These are phyloP conservation scores for Venturiaceae sp. DNA, from an alignment of 2,329 filamentous ascomycete genomes.

Conservation along the genomic window DNA sequence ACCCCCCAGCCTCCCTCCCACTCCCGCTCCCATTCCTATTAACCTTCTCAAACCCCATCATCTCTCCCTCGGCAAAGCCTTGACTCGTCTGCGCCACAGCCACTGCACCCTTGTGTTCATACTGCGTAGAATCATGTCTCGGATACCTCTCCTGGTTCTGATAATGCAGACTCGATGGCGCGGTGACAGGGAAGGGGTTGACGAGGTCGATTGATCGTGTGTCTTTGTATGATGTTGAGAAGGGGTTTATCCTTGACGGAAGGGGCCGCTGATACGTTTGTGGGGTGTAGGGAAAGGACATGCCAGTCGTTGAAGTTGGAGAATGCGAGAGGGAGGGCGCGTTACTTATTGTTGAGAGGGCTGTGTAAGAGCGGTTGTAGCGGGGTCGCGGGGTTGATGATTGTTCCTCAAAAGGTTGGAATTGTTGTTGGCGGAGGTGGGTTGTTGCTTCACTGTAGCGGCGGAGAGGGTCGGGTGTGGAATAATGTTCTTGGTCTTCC, in stretches of 20 bases:
- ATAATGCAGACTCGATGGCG: not conserved
- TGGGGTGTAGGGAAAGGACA: slow-evolving; percentile 30
- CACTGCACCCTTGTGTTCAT: slow-evolving; percentile 9
- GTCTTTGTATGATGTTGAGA: slow-evolving; percentile 2
- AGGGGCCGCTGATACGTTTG: slow-evolving; percentile 18
- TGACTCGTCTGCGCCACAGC: slow-evolving; percentile 22
- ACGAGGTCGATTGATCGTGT: slow-evolving; percentile 8
- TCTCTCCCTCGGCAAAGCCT: slow-evolving; percentile 25
- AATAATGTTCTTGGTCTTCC: slow-evolving; percentile 19
- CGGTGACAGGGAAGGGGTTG: slow-evolving; percentile 7
- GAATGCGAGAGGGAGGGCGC: slow-evolving; percentile 37
- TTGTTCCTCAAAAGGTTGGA: slow-evolving; percentile 12
- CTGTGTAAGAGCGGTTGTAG: slow-evolving; percentile 24
- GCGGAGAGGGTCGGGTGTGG: slow-evolving; percentile 31
- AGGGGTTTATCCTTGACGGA: slow-evolving; percentile 22
- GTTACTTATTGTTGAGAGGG: slow-evolving; percentile 24
- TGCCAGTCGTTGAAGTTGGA: slow-evolving; percentile 32
- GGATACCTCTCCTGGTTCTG: not conserved
- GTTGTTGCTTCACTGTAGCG: slow-evolving; percentile 26
- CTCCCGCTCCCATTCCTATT: slow-evolving; percentile 3
- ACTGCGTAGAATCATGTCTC: not conserved
- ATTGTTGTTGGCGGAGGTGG: slow-evolving; percentile 13
- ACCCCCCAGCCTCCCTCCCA: slow-evolving; percentile 2
- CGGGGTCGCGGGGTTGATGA: slow-evolving; percentile 20
- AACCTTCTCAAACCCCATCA: slow-evolving; percentile 23